A percentile compares a stretch with the other conserved stretches of the same genome.
These are phyloP conservation scores for Fraxinus sp. DNA, from an alignment of 305 asterid species.

Conservation along the genomic window DNA sequence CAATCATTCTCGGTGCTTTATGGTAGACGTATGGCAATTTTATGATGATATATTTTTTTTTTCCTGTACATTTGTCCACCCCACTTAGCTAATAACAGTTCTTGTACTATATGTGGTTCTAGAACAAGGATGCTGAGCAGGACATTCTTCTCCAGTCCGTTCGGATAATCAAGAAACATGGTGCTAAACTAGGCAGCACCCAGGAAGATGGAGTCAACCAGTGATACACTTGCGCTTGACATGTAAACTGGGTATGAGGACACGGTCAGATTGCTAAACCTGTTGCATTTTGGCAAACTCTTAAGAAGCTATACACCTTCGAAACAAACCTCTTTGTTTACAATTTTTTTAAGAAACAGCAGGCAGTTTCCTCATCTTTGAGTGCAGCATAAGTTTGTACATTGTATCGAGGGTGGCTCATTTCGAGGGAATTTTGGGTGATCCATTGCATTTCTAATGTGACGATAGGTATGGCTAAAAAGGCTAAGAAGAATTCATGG, in stretches of 20 bases:
- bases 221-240: not conserved
- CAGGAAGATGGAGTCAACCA: not conserved
- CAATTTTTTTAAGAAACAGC: not conserved
- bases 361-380: not conserved
- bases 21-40: not conserved
- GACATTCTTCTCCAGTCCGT: slow-evolving; percentile 71
- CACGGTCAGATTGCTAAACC: not conserved
- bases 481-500: slow-evolving; percentile 63
- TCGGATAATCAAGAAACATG: slow-evolving; percentile 65
- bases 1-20: not conserved
- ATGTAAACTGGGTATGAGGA: not conserved
- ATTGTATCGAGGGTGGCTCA: slow-evolving; percentile 37
- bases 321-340: not conserved
- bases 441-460: slow-evolving; percentile 72
- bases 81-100: slow-evolving; percentile 17
- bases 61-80: slow-evolving; percentile 2
- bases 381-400: not conserved
- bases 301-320: not conserved
- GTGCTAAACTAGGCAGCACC: slow-evolving; percentile 56
- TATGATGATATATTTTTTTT: not conserved
- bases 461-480: slow-evolving; percentile 58
- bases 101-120: slow-evolving; percentile 21
- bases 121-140: slow-evolving; percentile 76
- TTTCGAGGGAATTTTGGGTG: slow-evolving; percentile 68
- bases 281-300: not conserved